These are phyloP conservation scores for Penicillium coprophilum DNA, from an alignment of 495 filamentous ascomycete genomes.

Conservation along the genomic window DNA sequence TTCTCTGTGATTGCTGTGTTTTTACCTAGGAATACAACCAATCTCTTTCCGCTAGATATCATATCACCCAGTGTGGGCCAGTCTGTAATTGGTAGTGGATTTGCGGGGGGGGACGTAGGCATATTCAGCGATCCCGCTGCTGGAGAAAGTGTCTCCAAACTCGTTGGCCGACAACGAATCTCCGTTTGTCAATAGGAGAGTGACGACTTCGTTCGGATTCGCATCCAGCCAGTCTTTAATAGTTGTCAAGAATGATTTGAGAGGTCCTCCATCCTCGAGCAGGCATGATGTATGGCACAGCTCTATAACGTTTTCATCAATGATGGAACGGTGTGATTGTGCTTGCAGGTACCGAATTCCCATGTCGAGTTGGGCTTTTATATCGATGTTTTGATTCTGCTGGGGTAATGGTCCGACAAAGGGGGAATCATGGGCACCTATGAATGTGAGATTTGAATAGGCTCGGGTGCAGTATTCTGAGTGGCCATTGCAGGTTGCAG, in stretches of 20 bases:
- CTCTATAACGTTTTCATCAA: constrained; percentile 47
- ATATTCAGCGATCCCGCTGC: constrained; percentile 56
- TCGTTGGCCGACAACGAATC: constrained; percentile 49
- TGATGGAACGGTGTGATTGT: constrained; percentile 57
- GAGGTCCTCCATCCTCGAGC: constrained; percentile 62
- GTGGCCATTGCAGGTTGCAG: constrained; percentile 62
- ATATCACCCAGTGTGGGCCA: constrained; percentile 67
- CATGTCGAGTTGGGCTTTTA: constrained; percentile 62
- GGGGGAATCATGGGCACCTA: constrained; percentile 68
- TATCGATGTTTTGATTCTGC: constrained; percentile 67
- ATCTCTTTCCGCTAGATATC: constrained; percentile 57
- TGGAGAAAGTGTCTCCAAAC: constrained; percentile 55
- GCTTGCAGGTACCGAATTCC: constrained; percentile 69
- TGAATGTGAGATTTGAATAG: constrained; percentile 65
- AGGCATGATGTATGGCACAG: constrained; percentile 67
- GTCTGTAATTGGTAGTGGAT: constrained; percentile 30
- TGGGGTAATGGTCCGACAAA: constrained; percentile 61
- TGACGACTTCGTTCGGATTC: constrained; percentile 67
- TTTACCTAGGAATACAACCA: constrained; percentile 61
- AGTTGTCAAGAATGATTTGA: constrained; percentile 54
- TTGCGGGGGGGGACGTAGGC: constrained; percentile 51
- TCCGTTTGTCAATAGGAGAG: constrained; percentile 67
- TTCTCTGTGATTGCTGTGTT: background rate
- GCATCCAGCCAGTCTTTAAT: constrained; percentile 65
- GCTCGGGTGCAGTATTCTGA: constrained; percentile 57